Conservation (phyloP, 2,329 filamentous ascomycete species). For the Pseudogymnoascus sp. region DNA sequence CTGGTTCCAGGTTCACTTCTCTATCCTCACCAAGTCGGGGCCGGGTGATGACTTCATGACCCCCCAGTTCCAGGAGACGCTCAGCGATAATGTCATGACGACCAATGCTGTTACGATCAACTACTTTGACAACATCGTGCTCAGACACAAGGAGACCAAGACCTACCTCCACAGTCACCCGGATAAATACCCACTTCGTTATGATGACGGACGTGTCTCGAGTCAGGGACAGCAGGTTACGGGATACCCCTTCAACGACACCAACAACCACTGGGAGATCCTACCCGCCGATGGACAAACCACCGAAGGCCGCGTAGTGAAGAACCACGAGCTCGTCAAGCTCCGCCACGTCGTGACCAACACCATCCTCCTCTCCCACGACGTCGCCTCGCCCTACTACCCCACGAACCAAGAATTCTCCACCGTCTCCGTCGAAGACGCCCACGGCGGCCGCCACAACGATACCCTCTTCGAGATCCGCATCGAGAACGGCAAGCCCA, state of each 20-base stretch:
- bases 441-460: conserved; percentile 65
- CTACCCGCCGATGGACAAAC: conserved; percentile 59
- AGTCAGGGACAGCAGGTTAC: conserved; percentile 98
- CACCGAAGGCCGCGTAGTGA: conserved; percentile 56
- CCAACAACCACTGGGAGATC: conserved; percentile 97
- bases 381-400: conserved; percentile 92
- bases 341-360: conserved; percentile 83
- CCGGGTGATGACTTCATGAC: conserved; percentile 99
- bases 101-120: conserved; percentile 78
- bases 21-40: conserved; percentile 78
- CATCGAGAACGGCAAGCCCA: conserved; percentile 75
- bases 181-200: conserved; percentile 83
- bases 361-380: conserved; percentile 81
- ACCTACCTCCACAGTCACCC: conserved; percentile 90
- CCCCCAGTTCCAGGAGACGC: conserved; percentile 92
- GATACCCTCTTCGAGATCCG: conserved; percentile 91
- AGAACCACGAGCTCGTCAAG: conserved; percentile 78
- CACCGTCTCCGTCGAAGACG: conserved; percentile 65
- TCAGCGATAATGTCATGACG: conserved; percentile 90
- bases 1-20: conserved; percentile 99
- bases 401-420: conserved; percentile 99
- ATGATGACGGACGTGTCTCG: conserved; percentile 94
- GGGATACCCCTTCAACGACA: conserved; percentile 95
- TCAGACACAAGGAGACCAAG: conserved; percentile 96
- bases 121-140: conserved; percentile 80